Conservation (phyloP, 1,284 basidiomycete species). For the Puccinia hordei region DNA sequence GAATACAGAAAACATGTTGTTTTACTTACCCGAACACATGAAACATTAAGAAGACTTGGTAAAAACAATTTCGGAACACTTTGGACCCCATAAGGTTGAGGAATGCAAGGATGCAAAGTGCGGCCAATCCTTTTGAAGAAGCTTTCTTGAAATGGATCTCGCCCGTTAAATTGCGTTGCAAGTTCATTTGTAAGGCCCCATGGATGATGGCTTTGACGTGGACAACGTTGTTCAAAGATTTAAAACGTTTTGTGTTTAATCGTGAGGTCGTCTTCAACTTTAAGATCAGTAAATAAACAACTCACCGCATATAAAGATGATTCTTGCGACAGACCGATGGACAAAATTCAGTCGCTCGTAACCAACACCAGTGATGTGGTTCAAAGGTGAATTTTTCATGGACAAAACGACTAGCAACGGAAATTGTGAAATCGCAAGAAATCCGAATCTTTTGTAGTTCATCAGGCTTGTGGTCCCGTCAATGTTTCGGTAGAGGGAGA, state of each 20-base stretch:
- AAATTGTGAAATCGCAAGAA: conserved; percentile 44
- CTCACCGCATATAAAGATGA: conserved; percentile 48
- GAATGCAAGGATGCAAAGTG: not conserved
- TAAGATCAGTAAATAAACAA: not conserved
- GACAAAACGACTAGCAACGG: conserved; percentile 28
- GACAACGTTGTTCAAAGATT: not conserved
- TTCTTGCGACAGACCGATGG: conserved; percentile 32
- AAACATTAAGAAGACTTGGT: conserved; percentile 28
- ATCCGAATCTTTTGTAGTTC: conserved; percentile 43
- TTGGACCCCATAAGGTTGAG: conserved; percentile 20
- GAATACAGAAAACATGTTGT: not conserved
- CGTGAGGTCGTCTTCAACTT: not conserved
- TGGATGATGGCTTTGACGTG: conserved; percentile 28
- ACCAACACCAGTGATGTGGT: conserved; percentile 28
- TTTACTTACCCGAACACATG: conserved; percentile 40
- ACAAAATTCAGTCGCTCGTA: conserved; percentile 47
- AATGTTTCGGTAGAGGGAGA: conserved; percentile 29
- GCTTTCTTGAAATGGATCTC: conserved; percentile 13
- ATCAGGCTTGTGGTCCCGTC: conserved; percentile 11
- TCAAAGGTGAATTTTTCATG: conserved; percentile 47
- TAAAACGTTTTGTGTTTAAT: not conserved
- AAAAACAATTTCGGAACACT: conserved; percentile 20
- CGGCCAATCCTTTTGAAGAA: not conserved
- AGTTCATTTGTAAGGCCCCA: conserved; percentile 21
- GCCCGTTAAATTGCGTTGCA: not conserved